phyloP scores from a whole-genome alignment of 1,139 yeast species.

The Citeromyces hawaiiensis region DNA sequence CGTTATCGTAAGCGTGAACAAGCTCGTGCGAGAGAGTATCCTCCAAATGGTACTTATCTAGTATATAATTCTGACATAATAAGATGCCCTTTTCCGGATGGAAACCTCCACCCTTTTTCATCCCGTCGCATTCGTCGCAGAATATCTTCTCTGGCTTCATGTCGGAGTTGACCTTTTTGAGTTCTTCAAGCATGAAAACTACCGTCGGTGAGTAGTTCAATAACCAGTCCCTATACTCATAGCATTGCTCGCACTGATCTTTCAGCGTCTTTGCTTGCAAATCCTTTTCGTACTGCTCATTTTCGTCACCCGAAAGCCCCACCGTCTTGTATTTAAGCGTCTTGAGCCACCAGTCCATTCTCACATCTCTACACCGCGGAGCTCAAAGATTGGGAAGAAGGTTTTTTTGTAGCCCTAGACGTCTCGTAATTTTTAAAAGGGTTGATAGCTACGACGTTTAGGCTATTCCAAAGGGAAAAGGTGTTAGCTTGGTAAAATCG shows the following conservation, averaged over 20 bases:
- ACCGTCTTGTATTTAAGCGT: conserved; percentile 57
- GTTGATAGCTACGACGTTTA: too few species aligned
- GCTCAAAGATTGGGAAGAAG: too few species aligned
- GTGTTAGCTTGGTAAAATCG: too few species aligned
- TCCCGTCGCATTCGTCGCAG: conserved; percentile 72
- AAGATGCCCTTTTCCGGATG: conserved; percentile 82
- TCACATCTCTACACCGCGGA: too few species aligned
- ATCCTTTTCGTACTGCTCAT: conserved; percentile 45
- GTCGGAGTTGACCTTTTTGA: conserved; percentile 55
- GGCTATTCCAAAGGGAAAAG: too few species aligned
- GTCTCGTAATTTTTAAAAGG: too few species aligned
- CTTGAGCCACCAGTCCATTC: conserved; percentile 69
- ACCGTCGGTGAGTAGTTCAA: conserved; percentile 75
- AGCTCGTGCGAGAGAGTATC: conserved; percentile 88
- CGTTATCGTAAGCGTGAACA: conserved; percentile 86
- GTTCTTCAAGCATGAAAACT: conserved; percentile 76
- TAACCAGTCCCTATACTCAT: conserved; percentile 69
- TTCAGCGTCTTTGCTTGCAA: conserved; percentile 25
- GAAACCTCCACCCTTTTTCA: conserved; percentile 84
- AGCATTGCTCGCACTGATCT: conserved; percentile 55
- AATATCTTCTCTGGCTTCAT: conserved; percentile 33
- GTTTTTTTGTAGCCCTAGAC: too few species aligned
- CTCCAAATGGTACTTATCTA: conserved; percentile 72
- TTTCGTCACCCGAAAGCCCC: conserved; percentile 43
- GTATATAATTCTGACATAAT: conserved; percentile 75